These are phyloP conservation scores for Pythium sukuiense DNA, from an alignment of 352 stramenopile species.

Conservation along the genomic window DNA sequence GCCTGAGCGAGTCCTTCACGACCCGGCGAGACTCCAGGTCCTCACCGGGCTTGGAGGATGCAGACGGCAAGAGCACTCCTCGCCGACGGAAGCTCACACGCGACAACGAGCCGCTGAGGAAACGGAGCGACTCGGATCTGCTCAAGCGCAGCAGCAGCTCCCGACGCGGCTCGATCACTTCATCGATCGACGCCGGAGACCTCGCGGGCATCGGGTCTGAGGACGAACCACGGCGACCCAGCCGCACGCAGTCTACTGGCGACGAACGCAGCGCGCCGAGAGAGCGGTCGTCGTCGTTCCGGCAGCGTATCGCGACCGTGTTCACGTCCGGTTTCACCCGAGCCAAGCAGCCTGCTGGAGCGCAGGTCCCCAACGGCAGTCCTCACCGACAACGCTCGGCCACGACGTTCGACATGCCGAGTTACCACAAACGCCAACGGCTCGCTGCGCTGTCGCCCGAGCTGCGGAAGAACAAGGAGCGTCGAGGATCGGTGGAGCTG, in stretches of 20 bases:
- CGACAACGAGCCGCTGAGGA: slow-evolving; percentile 12
- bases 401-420: slow-evolving; percentile 57
- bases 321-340: slow-evolving; percentile 17
- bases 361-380: background rate
- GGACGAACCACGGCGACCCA: slow-evolving; percentile 14
- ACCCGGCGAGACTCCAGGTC: slow-evolving; percentile 13
- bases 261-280: background rate
- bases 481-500: slow-evolving; percentile 52
- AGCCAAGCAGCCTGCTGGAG: slow-evolving; percentile 11
- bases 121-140: slow-evolving; percentile 21
- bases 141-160: slow-evolving; percentile 15
- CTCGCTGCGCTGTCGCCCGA: slow-evolving; percentile 56
- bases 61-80: background rate
- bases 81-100: background rate
- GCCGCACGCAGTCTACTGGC: background rate
- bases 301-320: slow-evolving; percentile 17
- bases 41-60: background rate
- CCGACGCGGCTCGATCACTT: slow-evolving; percentile 16
- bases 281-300: slow-evolving; percentile 20
- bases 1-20: slow-evolving; percentile 18
- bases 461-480: slow-evolving; percentile 61
- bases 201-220: background rate
- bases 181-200: slow-evolving; percentile 13
- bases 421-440: slow-evolving; percentile 53
- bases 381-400: slow-evolving; percentile 23